Evolutionary conservation across 306 rosid genomes (phyloP).

Genomic region (Bauhinia variegata): DNA sequence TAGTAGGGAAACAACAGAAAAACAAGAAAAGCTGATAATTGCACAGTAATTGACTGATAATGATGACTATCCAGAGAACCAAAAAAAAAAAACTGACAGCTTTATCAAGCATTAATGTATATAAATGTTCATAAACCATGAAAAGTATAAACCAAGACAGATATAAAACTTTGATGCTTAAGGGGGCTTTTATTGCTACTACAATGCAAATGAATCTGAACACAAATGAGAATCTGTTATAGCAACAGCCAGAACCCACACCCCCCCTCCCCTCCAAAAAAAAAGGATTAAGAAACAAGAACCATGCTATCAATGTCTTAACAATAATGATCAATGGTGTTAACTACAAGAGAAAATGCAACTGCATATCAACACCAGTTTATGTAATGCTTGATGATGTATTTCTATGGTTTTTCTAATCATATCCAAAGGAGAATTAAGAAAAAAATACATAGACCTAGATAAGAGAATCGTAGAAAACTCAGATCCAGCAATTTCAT

Average conservation of each 20-base stretch:
- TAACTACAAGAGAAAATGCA: too few relatives aligned
- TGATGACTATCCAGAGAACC: neutral
- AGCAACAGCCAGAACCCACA: slow-evolving; percentile 4
- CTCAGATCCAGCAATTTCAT: slow-evolving; percentile 3
- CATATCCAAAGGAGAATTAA: neutral
- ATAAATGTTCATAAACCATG: slow-evolving; percentile 12
- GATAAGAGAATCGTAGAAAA: too few relatives aligned
- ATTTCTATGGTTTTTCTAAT: slow-evolving; percentile 1
- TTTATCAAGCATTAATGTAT: slow-evolving; percentile 10
- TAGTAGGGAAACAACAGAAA: slow-evolving; percentile 38
- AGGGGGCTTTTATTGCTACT: slow-evolving; percentile 15
- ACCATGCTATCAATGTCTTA: too few relatives aligned
- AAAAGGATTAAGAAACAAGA: too few relatives aligned
- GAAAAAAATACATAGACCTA: neutral
- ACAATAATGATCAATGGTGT: too few relatives aligned
- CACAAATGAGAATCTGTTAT: slow-evolving; percentile 7
- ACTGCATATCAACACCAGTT: too few relatives aligned
- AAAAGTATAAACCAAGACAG: slow-evolving; percentile 25
- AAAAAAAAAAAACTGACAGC: neutral
- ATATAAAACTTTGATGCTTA: slow-evolving; percentile 14
- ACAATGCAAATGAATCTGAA: slow-evolving; percentile 25
- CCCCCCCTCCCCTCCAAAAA: too few relatives aligned
- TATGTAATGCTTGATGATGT: slow-evolving; percentile 19
- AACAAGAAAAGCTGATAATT: slow-evolving; percentile 21
- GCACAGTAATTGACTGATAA: slow-evolving; percentile 13